A percentile compares a stretch with the other conserved stretches of the same genome.
These are phyloP conservation scores for Vigna angularis DNA, from an alignment of 306 rosid genomes.

Conservation along the genomic window DNA sequence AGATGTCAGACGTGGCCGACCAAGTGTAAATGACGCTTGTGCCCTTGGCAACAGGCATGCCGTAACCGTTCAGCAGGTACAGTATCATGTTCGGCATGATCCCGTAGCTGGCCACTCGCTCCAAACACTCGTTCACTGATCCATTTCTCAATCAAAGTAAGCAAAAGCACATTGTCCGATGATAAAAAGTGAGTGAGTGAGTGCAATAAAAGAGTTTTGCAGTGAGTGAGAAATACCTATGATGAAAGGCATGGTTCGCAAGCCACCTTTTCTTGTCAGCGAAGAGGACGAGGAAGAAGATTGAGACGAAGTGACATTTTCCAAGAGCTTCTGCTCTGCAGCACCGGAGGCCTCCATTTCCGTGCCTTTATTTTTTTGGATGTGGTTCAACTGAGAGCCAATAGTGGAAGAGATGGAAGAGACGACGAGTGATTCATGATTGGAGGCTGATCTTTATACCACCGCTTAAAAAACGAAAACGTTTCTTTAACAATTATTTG, in stretches of 20 bases:
- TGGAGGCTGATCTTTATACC: no score
- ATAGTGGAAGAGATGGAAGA: neutral
- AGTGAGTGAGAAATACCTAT: slow-evolving; percentile 45
- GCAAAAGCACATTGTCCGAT: neutral
- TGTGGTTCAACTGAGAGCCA: neutral
- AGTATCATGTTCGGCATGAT: slow-evolving; percentile 61
- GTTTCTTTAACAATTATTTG: no score
- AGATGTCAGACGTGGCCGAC: slow-evolving; percentile 54
- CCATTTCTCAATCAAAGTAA: neutral
- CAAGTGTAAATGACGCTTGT: slow-evolving; percentile 49
- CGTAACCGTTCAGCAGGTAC: slow-evolving; percentile 49
- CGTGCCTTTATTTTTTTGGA: neutral
- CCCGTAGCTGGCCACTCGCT: slow-evolving; percentile 58
- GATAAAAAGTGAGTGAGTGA: neutral
- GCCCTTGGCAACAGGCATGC: slow-evolving; percentile 45
- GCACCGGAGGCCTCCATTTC: slow-evolving; percentile 23
- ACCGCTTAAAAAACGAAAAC: no score
- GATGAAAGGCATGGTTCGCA: slow-evolving; percentile 65
- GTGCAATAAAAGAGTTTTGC: neutral
- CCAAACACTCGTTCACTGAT: slow-evolving; percentile 60
- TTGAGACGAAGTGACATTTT: slow-evolving; percentile 15
- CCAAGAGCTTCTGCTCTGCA: slow-evolving; percentile 1
- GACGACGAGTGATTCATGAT: no score
- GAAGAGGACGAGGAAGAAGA: slow-evolving; percentile 31
- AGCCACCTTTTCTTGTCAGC: slow-evolving; percentile 54